phyloP scores from a whole-genome alignment of 2,329 filamentous ascomycete species.

The Cryphonectria japonica region DNA sequence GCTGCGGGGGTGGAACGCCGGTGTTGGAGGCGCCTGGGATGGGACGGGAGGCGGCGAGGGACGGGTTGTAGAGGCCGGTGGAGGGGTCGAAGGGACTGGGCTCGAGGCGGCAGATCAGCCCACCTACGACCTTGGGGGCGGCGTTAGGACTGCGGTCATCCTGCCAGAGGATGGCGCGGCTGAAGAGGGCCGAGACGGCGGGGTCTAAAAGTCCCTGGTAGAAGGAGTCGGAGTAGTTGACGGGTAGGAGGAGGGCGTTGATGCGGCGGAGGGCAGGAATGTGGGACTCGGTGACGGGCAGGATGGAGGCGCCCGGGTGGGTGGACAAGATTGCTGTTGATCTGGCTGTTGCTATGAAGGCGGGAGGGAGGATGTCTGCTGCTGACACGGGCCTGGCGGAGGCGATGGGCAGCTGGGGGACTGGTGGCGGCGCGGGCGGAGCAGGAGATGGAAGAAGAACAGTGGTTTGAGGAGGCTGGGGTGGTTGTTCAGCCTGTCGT shows the following conservation, averaged over 20 bases:
- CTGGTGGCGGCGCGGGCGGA: constrained; percentile 30
- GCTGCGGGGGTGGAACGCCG: constrained; percentile 25
- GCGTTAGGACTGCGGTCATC: constrained; percentile 41
- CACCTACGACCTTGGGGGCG: constrained; percentile 60
- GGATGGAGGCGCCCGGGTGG: constrained; percentile 55
- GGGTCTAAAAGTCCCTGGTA: constrained; percentile 60
- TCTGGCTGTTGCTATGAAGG: constrained; percentile 33
- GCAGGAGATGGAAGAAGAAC: constrained; percentile 31
- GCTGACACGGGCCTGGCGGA: constrained; percentile 27
- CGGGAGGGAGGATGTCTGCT: constrained; percentile 31
- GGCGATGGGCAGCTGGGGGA: constrained; percentile 24
- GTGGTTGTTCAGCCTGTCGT: constrained; percentile 34
- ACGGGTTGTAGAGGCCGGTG: constrained; percentile 28
- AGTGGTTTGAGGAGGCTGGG: constrained; percentile 28
- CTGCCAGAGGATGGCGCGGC: constrained; percentile 62
- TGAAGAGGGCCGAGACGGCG: constrained; percentile 55
- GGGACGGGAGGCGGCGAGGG: constrained; percentile 10
- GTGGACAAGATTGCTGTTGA: constrained; percentile 39
- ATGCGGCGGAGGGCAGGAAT: constrained; percentile 64
- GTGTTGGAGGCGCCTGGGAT: constrained; percentile 1
- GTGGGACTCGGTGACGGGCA: constrained; percentile 53
- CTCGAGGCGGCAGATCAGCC: constrained; percentile 66
- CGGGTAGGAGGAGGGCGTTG: constrained; percentile 66
- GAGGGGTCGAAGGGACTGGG: constrained; percentile 43
- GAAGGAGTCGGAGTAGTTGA: constrained; percentile 67